These are phyloP conservation scores for Puccinia novopanici DNA, from an alignment of 1,284 basidiomycete genomes.

Conservation along the genomic window DNA sequence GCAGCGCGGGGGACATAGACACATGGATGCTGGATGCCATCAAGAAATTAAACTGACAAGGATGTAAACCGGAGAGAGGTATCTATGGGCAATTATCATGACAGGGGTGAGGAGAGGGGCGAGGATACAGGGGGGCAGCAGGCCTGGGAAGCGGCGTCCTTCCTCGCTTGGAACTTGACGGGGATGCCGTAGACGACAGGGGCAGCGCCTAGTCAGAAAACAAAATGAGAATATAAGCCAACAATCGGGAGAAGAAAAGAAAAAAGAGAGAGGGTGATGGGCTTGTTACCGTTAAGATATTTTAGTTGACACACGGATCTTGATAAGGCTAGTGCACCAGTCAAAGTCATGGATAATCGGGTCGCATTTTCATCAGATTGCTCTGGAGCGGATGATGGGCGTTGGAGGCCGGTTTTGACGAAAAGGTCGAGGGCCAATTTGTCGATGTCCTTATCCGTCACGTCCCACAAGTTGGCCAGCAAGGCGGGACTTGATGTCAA, in stretches of 20 bases:
- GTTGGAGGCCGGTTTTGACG: slow-evolving; percentile 59
- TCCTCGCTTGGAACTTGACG: slow-evolving; percentile 26
- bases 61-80: neutral
- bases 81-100: neutral
- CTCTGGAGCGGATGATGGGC: neutral
- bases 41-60: no score
- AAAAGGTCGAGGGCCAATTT: slow-evolving; percentile 83
- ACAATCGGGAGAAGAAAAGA: neutral
- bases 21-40: neutral
- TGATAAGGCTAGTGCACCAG: slow-evolving; percentile 30
- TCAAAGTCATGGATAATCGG: neutral
- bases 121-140: neutral
- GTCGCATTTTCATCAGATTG: neutral
- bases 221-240: neutral
- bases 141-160: neutral
- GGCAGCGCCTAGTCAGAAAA: slow-evolving; percentile 25
- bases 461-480: slow-evolving; percentile 95
- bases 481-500: slow-evolving; percentile 73
- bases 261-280: neutral
- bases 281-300: slow-evolving; percentile 38
- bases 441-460: slow-evolving; percentile 96
- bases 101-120: neutral
- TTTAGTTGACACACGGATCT: slow-evolving; percentile 42
- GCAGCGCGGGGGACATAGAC: no score
- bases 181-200: slow-evolving; percentile 48